Evolutionary conservation across 352 stramenopile species (phyloP).

Genomic region (Thalassiosira mediterranea): DNA sequence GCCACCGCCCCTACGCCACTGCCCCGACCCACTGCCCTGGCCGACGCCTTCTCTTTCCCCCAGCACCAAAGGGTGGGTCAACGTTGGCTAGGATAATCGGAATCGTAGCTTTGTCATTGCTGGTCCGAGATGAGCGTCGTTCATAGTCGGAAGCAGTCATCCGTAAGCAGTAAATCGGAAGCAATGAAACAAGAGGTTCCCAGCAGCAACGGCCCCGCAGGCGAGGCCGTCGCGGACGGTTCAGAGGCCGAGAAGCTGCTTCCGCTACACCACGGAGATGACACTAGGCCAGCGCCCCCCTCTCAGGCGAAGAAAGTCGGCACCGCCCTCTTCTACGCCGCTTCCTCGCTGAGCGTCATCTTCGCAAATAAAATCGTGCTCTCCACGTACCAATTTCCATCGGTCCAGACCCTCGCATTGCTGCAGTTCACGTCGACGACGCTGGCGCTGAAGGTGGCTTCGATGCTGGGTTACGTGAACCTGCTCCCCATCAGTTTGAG

Average conservation of each 20-base stretch:
- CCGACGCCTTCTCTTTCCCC: no score
- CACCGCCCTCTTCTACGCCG: slow-evolving; percentile 51
- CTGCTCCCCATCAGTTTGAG: slow-evolving; percentile 25
- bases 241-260: slow-evolving; percentile 18
- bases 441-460: slow-evolving; percentile 28
- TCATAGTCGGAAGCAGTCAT: slow-evolving; percentile 3
- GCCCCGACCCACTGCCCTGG: no score
- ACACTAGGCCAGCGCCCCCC: slow-evolving; percentile 1
- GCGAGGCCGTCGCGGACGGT: no score
- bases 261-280: slow-evolving; percentile 3
- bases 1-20: no score
- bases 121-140: no score
- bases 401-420: slow-evolving; percentile 59
- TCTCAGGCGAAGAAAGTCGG: slow-evolving; percentile 40
- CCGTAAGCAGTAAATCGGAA: neutral
- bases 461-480: slow-evolving; percentile 35
- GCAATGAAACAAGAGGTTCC: neutral
- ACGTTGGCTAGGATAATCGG: no score
- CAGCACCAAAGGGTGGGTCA: no score
- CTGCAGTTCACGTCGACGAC: slow-evolving; percentile 53
- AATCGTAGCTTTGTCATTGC: no score
- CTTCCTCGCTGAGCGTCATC: slow-evolving; percentile 50
- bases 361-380: slow-evolving; percentile 71
- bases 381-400: slow-evolving; percentile 66
- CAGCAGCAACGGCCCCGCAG: neutral